Percentiles rank a stretch among this genome's conserved stretches.
Evolutionary conservation across 1,284 basidiomycete genomes (phyloP).

Genomic region (Flammula alnicola): DNA sequence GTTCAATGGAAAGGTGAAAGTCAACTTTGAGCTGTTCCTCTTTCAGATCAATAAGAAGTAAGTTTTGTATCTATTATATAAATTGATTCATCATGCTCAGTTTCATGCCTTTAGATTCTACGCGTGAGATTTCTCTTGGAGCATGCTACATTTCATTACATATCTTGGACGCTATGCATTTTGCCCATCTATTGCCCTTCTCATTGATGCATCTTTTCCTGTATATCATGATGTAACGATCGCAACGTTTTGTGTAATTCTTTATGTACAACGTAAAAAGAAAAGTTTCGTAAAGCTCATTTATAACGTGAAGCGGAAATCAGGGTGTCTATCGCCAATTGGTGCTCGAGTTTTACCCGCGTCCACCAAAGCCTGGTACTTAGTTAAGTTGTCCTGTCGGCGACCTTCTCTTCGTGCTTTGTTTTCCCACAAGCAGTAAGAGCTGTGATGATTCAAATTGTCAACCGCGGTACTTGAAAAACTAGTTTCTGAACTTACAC

Average conservation of each 20-base stretch:
- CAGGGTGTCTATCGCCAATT: slow-evolving; percentile 61
- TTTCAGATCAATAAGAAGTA: slow-evolving; percentile 98
- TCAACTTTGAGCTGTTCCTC: slow-evolving; percentile 89
- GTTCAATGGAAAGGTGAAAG: slow-evolving; percentile 84
- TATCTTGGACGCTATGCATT: slow-evolving; percentile 15
- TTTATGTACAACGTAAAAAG: slow-evolving; percentile 24
- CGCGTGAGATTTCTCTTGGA: slow-evolving; percentile 10
- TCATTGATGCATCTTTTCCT: slow-evolving; percentile 13
- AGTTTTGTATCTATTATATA: slow-evolving; percentile 29
- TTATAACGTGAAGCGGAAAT: slow-evolving; percentile 56
- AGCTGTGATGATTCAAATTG: slow-evolving; percentile 32
- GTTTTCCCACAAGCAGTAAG: slow-evolving; percentile 65
- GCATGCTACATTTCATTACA: slow-evolving; percentile 3
- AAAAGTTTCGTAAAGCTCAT: slow-evolving; percentile 8
- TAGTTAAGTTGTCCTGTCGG: slow-evolving; percentile 51
- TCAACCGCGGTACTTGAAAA: slow-evolving; percentile 2
- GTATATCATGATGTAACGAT: slow-evolving; percentile 23
- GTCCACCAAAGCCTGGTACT: slow-evolving; percentile 55
- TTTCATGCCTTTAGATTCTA: slow-evolving; percentile 17
- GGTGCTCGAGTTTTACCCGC: slow-evolving; percentile 60
- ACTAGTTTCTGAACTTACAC: slow-evolving; percentile 46
- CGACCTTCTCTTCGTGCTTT: slow-evolving; percentile 58
- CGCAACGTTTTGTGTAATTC: slow-evolving; percentile 23
- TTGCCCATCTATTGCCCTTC: slow-evolving; percentile 16
- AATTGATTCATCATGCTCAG: neutral